Base-by-base conservation (phyloP, 305 asterid species). In the Fraxinus velutina region DNA sequence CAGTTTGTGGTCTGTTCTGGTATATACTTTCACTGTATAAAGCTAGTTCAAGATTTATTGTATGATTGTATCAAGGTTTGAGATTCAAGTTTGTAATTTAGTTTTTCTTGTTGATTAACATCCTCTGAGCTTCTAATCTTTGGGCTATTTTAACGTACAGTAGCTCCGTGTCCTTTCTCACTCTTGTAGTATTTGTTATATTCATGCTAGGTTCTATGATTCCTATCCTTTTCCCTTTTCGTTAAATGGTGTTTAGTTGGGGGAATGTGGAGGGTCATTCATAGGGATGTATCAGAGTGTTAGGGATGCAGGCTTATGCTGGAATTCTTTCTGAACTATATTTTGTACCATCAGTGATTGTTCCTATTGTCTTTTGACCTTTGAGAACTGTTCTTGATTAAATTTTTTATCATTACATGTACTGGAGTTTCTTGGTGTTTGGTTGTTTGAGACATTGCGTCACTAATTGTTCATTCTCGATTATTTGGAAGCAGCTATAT, bases 401-500 rank as follows among this genome's bases (percentile, higher is more conserved):
- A 47, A 24, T 81, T 39, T 75, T 42, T 37, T 39, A 5, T 5
- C 27, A 75, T 39, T 78, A 12, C 7, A 13, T 24, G 22, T 27
- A 30, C 33, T 22, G 64, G 64, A 78, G 80, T 55, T 84, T 70
- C 55, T 80, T 79, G 79, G 30, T 57, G 52, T 80, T 80, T 62
- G 47, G 29, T 79, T 79, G 57, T 57, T 33, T 39, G 4, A 47
- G 74, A 50, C 83, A 78, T 84, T 60, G 66, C 66, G 78, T 80
- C 64, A 80, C 86, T 76, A 57, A 78, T 75, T 80, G 15, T 74
- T 80, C 24, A 73, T 82, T 64, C 78, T 84, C 62, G 52, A 62
- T 37, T 82, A 27, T 78, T 60, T 80, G 87, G 77, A 84, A 79
- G 70, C 98, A 96, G 99, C 79, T 91, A 93, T 75, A 94, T 94